These are phyloP conservation scores for Lodderomyces oxycetoniae DNA, from an alignment of 1,139 yeast genomes.

Conservation along the genomic window DNA sequence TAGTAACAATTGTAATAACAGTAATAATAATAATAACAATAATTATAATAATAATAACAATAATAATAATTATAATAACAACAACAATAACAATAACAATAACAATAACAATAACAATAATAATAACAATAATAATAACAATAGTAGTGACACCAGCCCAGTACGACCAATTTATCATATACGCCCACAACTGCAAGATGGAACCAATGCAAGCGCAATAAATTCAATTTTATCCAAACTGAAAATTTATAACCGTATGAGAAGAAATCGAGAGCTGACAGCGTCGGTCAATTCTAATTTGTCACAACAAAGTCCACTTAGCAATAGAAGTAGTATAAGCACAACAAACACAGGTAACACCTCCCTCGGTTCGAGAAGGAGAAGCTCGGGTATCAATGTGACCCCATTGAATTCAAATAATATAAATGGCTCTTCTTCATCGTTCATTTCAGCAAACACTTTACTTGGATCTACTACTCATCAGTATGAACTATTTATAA, in stretches of 20 bases:
- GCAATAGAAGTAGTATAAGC: slow-evolving; percentile 24
- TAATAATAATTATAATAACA: too few relatives aligned
- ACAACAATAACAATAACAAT: too few relatives aligned
- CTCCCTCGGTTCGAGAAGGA: slow-evolving; percentile 20
- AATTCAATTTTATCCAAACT: slow-evolving; percentile 36
- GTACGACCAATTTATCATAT: too few relatives aligned
- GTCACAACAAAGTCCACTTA: slow-evolving; percentile 16
- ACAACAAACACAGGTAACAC: slow-evolving; percentile 18
- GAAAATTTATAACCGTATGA: slow-evolving; percentile 34
- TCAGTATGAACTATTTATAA: slow-evolving; percentile 5
- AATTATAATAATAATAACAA: too few relatives aligned
- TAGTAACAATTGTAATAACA: too few relatives aligned
- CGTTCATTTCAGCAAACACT: slow-evolving; percentile 8
- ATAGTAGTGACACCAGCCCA: slow-evolving; percentile 3
- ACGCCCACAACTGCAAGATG: slow-evolving; percentile 9
- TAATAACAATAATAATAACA: slow-evolving; percentile 5
- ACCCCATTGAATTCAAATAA: background rate
- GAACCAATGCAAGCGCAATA: slow-evolving; percentile 13
- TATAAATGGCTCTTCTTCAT: slow-evolving; percentile 4
- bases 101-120: too few relatives aligned
- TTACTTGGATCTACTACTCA: slow-evolving; percentile 7
- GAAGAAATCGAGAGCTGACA: slow-evolving; percentile 37
- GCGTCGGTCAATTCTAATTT: slow-evolving; percentile 27
- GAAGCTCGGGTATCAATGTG: slow-evolving; percentile 17
- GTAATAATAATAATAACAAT: too few relatives aligned